phyloP scores from a whole-genome alignment of 805 yeast species.

The Peterozyma xylosa region DNA sequence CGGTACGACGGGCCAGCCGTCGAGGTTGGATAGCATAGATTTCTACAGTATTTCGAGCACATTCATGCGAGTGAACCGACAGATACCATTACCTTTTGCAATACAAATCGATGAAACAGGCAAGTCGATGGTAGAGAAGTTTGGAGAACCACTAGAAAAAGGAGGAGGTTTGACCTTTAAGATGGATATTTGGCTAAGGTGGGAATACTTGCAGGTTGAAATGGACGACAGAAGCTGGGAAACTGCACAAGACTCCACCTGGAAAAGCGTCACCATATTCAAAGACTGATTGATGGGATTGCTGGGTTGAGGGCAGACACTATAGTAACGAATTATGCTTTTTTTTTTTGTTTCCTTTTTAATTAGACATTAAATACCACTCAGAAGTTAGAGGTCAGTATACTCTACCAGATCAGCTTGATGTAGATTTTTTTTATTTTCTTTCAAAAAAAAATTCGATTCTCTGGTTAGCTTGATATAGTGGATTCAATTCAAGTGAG shows the following conservation, averaged over 20 bases:
- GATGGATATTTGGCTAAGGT: constrained; percentile 33
- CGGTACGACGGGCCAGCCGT: neutral
- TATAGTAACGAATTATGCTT: no score
- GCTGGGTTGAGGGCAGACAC: no score
- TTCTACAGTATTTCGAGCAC: constrained; percentile 1
- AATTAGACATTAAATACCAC: no score
- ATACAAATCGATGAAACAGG: constrained; percentile 17
- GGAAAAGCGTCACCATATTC: constrained; percentile 24
- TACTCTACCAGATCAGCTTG: no score
- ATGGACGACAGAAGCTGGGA: constrained; percentile 28
- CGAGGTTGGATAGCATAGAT: constrained; percentile 4
- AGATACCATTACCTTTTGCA: constrained; percentile 12
- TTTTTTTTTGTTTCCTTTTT: no score
- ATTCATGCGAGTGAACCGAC: neutral
- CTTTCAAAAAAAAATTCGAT: no score
- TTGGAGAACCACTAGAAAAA: constrained; percentile 33
- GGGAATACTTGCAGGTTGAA: constrained; percentile 27
- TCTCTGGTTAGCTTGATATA: no score
- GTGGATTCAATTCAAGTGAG: no score
- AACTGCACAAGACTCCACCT: constrained; percentile 17
- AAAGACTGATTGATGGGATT: neutral
- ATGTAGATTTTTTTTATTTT: no score
- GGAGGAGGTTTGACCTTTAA: constrained; percentile 28
- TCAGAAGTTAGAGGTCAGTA: no score
- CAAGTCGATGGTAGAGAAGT: constrained; percentile 18